Conservation (phyloP, 768 basidiomycete species). For the Phaffia tasmanica region DNA sequence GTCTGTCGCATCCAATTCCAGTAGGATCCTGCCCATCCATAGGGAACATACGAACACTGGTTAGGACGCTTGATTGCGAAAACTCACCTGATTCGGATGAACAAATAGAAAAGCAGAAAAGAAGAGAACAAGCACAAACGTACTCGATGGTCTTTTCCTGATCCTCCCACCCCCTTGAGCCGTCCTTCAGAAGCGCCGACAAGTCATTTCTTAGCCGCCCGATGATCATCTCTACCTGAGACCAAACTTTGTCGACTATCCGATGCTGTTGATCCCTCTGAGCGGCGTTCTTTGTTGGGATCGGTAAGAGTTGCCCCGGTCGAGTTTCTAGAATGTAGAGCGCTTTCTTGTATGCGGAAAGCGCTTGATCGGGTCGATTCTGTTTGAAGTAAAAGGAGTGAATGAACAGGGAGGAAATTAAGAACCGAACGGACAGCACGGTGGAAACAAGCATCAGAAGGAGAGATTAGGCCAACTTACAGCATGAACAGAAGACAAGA, state of each 20-base stretch:
- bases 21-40: conserved; percentile 53
- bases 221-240: conserved; percentile 87
- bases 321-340: conserved; percentile 78
- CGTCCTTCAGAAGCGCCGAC: conserved; percentile 66
- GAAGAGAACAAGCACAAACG: conserved; percentile 32
- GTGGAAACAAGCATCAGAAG: too few relatives aligned
- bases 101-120: background rate
- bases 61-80: too few relatives aligned
- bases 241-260: conserved; percentile 93
- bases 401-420: conserved; percentile 8
- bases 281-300: conserved; percentile 41
- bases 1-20: conserved; percentile 73
- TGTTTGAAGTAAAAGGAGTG: conserved; percentile 35
- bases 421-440: background rate
- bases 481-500: conserved; percentile 78
- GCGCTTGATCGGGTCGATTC: conserved; percentile 86
- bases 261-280: conserved; percentile 65
- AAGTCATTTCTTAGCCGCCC: conserved; percentile 73
- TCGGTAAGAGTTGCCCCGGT: conserved; percentile 71
- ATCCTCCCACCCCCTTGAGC: conserved; percentile 69
- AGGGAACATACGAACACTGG: background rate
- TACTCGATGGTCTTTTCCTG: conserved; percentile 96
- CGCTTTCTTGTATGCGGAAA: conserved; percentile 95
- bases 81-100: background rate
- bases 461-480: conserved; percentile 43